phyloP scores from a whole-genome alignment of 441 rosid species.

The Populus tomentosa region DNA sequence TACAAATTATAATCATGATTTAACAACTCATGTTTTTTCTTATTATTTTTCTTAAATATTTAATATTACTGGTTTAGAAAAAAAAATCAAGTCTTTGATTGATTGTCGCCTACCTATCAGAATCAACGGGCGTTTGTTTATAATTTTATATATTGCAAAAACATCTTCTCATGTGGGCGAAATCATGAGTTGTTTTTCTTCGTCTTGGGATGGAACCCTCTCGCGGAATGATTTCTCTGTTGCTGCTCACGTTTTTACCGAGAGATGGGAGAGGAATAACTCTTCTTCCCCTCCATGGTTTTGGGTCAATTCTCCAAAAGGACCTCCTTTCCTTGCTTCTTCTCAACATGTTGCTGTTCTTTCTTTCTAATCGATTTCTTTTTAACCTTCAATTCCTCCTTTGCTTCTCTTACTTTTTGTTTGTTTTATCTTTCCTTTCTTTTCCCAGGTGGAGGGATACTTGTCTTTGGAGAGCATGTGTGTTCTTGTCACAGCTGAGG shows the following conservation, averaged over 20 bases:
- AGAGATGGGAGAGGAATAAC: slow-evolving; percentile 41
- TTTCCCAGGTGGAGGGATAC: slow-evolving; percentile 51
- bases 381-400: not conserved
- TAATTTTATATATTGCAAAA: not conserved
- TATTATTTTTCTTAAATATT: no score
- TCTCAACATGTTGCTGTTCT: slow-evolving; percentile 18
- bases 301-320: slow-evolving; percentile 38
- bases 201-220: slow-evolving; percentile 57
- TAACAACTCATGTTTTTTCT: no score
- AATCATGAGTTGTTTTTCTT: slow-evolving; percentile 22
- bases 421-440: not conserved
- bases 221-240: slow-evolving; percentile 39
- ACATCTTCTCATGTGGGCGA: slow-evolving; percentile 1
- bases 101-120: no score
- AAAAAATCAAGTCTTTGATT: no score
- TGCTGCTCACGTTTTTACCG: slow-evolving; percentile 50
- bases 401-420: not conserved
- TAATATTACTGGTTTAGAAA: no score
- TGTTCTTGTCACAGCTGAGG: slow-evolving; percentile 38
- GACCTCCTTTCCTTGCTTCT: slow-evolving; percentile 17
- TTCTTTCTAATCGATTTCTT: not conserved
- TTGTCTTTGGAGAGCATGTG: slow-evolving; percentile 60
- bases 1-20: no score
- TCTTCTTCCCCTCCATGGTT: slow-evolving; percentile 42
- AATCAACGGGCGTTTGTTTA: no score